Conservation (phyloP, 441 rosid species). For the Monsonia emarginata region DNA sequence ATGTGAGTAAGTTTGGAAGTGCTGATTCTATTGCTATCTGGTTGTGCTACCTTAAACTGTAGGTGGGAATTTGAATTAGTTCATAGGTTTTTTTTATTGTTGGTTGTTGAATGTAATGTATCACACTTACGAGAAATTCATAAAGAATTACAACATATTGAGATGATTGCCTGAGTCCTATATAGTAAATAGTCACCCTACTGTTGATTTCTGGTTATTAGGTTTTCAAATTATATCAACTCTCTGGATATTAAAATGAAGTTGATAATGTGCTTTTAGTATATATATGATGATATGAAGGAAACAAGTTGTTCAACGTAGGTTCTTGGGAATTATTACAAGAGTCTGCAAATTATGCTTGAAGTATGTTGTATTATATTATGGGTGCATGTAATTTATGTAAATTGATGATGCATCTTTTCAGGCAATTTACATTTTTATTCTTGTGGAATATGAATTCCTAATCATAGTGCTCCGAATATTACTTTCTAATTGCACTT, state of each 20-base stretch:
- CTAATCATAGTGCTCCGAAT: conserved; percentile 1
- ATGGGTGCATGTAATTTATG: background rate
- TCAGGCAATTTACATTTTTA: background rate
- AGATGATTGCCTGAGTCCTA: background rate
- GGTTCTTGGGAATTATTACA: background rate
- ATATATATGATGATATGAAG: background rate
- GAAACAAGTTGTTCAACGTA: background rate
- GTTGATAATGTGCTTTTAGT: background rate
- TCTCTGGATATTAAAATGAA: background rate
- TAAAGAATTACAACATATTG: background rate
- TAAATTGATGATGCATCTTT: background rate
- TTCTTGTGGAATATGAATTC: background rate
- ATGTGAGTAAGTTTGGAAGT: background rate
- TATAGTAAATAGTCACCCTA: background rate
- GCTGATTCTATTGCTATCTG: background rate
- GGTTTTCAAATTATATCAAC: background rate
- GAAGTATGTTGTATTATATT: background rate
- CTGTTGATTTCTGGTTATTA: background rate
- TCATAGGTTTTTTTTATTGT: background rate
- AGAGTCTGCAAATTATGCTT: background rate
- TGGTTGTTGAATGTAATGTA: background rate
- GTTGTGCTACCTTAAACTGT: background rate
- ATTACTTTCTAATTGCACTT: conserved; percentile 2
- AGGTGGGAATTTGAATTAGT: background rate
- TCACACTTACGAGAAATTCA: background rate